Percentiles rank a stretch among this genome's conserved stretches.
Evolutionary conservation across 1,139 yeast species (phyloP).

Genomic region (Saccharomycopsis hybrid): DNA sequence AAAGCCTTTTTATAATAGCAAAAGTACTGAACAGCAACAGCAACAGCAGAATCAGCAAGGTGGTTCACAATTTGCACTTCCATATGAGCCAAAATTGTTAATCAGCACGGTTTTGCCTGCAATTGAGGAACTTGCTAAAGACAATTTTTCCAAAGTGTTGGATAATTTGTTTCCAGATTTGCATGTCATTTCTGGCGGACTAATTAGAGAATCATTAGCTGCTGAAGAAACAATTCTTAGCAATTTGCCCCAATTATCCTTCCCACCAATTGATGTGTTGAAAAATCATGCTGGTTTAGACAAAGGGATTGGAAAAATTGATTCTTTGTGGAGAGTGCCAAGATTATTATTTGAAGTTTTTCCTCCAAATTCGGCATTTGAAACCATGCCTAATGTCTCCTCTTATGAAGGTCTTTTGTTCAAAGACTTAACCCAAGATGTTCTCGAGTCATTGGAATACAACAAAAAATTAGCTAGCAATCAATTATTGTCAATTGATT

Average conservation of each 20-base stretch:
- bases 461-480: conserved; percentile 84
- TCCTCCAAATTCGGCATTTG: conserved; percentile 44
- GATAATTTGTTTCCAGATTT: conserved; percentile 29
- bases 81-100: conserved; percentile 50
- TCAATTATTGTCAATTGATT: conserved; percentile 70
- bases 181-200: conserved; percentile 25
- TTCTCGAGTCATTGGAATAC: conserved; percentile 75
- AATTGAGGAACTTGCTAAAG: conserved; percentile 33
- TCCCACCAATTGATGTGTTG: conserved; percentile 10
- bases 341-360: conserved; percentile 64
- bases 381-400: conserved; percentile 66
- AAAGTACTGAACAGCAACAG: conserved; percentile 1
- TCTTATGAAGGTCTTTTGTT: conserved; percentile 58
- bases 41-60: no score
- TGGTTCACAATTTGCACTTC: conserved; percentile 36
- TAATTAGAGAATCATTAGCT: conserved; percentile 21
- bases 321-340: conserved; percentile 48
- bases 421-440: conserved; percentile 69
- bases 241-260: conserved; percentile 40
- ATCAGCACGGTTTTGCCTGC: conserved; percentile 51
- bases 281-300: conserved; percentile 4
- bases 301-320: conserved; percentile 34
- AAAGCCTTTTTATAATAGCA: conserved; percentile 21
- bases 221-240: conserved; percentile 32
- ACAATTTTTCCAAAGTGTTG: conserved; percentile 33